Base-by-base conservation (phyloP, 2,329 filamentous ascomycete genomes). In the Ophiostoma fasciatum region DNA sequence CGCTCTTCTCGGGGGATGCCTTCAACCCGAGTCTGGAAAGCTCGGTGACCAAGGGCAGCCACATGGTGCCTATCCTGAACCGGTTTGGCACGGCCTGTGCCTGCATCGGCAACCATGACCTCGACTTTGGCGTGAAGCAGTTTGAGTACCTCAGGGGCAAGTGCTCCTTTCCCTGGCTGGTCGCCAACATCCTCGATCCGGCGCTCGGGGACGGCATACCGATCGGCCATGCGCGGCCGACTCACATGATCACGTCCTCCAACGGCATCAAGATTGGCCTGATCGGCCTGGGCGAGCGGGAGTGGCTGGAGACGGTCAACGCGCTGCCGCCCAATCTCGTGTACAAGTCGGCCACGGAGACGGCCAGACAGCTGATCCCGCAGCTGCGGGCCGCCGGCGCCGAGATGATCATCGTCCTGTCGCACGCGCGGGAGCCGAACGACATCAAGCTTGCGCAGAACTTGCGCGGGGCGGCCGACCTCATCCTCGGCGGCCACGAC, bases 1-100 rank as follows among this genome's bases (percentile, higher is more conserved):
- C 82, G 1, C 68, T 93, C 46, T 94, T 94, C 57, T 93, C 84
- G 3, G 85, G 85, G 26, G 87, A 94, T 65, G 84, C 79, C 9
- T 94, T 90, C 58, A 94, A 94, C 52, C 85, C 87, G 0, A 88
- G 82, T 48, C 60, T 94, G 40, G 85, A 94, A 57, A 88, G 80
- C 49, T 82, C 79, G 14, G 76, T 94, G 23, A 94, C 85, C 3
- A 94, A 94, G 60, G 85, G 82, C 31, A 68, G 75, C 46, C 87
- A 94, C 56, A 94, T 94, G 87, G 76, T 93, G 9, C 79, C 83
- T 1, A 68, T 90, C 9, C 59, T 94, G 31, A 93, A 94, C 53
- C 63, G 67, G 18, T 72, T 85, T 45, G 74, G 77, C 4, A 90
- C 82, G 1, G 70, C 82, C 51, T 80, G 78, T 29, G 79, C 84